Conservation (phyloP, 768 basidiomycete genomes). For the Auriscalpium orientale region DNA sequence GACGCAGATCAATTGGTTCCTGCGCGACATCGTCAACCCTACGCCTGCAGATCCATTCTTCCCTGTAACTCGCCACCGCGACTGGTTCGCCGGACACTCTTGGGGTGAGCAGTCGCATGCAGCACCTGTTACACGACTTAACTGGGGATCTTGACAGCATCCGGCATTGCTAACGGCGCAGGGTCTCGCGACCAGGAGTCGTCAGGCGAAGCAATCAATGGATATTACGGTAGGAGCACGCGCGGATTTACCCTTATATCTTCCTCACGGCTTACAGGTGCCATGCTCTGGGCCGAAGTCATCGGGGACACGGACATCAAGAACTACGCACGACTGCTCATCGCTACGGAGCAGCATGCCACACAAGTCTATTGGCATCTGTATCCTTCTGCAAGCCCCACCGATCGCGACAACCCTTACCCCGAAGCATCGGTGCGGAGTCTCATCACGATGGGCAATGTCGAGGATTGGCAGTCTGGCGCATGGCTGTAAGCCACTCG, state of each 20-base stretch:
- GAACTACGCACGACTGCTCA: slow-evolving; percentile 26
- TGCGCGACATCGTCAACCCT: slow-evolving; percentile 29
- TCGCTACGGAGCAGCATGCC: slow-evolving; percentile 29
- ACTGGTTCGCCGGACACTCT: slow-evolving; percentile 32
- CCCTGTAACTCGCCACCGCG: slow-evolving; percentile 24
- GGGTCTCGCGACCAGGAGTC: slow-evolving; percentile 30
- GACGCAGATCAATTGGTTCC: slow-evolving; percentile 22
- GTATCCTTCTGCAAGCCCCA: slow-evolving; percentile 24
- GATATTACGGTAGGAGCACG: slow-evolving; percentile 22
- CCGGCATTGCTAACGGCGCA: slow-evolving; percentile 28
- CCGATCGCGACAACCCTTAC: slow-evolving; percentile 28
- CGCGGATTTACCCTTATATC: not conserved
- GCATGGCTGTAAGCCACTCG: slow-evolving; percentile 26
- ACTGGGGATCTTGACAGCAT: slow-evolving; percentile 15
- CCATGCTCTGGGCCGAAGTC: slow-evolving; percentile 26
- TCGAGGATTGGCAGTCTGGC: slow-evolving; percentile 28
- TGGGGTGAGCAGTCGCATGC: slow-evolving; percentile 21
- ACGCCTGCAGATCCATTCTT: slow-evolving; percentile 26
- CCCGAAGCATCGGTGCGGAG: slow-evolving; percentile 24
- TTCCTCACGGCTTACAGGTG: not conserved
- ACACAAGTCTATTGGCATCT: slow-evolving; percentile 30
- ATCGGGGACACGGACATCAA: slow-evolving; percentile 25
- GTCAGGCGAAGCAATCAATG: slow-evolving; percentile 28
- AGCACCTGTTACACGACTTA: not conserved
- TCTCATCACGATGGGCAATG: slow-evolving; percentile 30